Percentiles rank a stretch among this genome's conserved stretches.
Conservation (phyloP, 352 stramenopile genomes). For the Globisporangium cystogenes region DNA sequence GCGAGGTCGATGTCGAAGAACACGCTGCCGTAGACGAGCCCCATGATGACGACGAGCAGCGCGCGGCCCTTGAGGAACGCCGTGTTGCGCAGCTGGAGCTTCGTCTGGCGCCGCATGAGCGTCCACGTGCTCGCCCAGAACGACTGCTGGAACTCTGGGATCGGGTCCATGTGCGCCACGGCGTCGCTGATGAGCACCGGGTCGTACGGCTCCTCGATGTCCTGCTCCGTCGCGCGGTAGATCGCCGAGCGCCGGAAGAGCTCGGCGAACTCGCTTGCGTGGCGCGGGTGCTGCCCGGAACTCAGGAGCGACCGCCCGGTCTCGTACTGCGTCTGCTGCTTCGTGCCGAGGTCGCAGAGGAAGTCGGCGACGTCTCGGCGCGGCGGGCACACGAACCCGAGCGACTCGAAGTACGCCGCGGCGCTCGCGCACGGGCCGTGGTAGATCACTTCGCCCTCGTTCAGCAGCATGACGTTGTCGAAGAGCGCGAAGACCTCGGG, state of each 20-base stretch:
- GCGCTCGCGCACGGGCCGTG: slow-evolving; percentile 53
- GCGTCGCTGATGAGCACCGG: slow-evolving; percentile 85
- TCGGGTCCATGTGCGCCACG: slow-evolving; percentile 31
- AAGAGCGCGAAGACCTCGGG: slow-evolving; percentile 92
- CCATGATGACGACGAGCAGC: slow-evolving; percentile 34
- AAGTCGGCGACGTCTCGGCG: slow-evolving; percentile 89
- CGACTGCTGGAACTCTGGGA: slow-evolving; percentile 35
- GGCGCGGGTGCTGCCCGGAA: slow-evolving; percentile 11
- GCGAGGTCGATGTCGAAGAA: slow-evolving; percentile 48
- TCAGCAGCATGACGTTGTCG: slow-evolving; percentile 91
- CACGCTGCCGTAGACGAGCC: slow-evolving; percentile 37
- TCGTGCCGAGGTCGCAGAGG: slow-evolving; percentile 63
- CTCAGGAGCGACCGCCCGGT: neutral
- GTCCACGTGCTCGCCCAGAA: slow-evolving; percentile 40
- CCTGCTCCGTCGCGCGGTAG: slow-evolving; percentile 41
- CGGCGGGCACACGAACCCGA: slow-evolving; percentile 56
- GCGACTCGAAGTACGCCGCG: slow-evolving; percentile 66
- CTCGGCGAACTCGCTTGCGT: slow-evolving; percentile 37
- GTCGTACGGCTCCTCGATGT: slow-evolving; percentile 89
- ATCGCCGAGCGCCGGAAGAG: slow-evolving; percentile 30
- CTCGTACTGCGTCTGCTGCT: slow-evolving; percentile 34
- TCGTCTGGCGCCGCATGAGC: slow-evolving; percentile 58
- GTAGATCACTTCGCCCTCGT: slow-evolving; percentile 88
- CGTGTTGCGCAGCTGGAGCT: slow-evolving; percentile 43
- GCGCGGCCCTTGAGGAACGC: slow-evolving; percentile 23